phyloP scores from a whole-genome alignment of 2,329 filamentous ascomycete species.

The Venturiaceae sp. region DNA sequence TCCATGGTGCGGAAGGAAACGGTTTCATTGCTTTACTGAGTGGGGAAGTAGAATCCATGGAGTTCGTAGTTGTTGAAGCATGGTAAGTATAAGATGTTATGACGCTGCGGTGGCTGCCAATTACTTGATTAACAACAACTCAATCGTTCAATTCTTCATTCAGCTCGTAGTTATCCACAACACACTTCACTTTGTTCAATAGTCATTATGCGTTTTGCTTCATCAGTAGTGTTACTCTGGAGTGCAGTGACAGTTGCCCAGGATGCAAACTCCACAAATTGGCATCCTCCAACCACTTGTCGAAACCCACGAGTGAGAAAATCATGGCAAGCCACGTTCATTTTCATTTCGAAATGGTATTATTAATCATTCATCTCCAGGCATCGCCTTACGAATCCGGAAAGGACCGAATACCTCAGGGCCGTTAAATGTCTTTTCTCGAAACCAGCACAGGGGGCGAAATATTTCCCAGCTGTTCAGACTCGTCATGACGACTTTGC shows the following conservation, averaged over 20 bases:
- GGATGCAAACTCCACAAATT: not conserved
- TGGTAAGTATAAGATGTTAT: not conserved
- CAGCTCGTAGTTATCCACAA: no score
- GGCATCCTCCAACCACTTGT: not conserved
- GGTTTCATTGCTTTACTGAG: not conserved
- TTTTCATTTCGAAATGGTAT: not conserved
- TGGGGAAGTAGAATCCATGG: not conserved
- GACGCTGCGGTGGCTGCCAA: not conserved
- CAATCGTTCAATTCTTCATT: not conserved
- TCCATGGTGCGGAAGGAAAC: not conserved
- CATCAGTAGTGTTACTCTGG: not conserved
- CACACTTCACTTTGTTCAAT: no score
- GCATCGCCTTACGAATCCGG: not conserved
- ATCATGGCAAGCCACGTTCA: not conserved
- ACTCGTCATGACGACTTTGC: slow-evolving; percentile 19
- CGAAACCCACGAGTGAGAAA: not conserved
- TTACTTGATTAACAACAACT: not conserved
- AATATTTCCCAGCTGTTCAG: slow-evolving; percentile 19
- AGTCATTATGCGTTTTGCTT: not conserved
- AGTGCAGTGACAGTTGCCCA: not conserved
- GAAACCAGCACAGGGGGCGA: slow-evolving; percentile 16
- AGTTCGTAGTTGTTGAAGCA: not conserved
- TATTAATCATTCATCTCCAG: not conserved
- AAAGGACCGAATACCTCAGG: slow-evolving; percentile 18
- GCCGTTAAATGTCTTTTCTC: slow-evolving; percentile 24